Evolutionary conservation across 106 monocot species (phyloP), one percentile per base, ranked within the genome.

Genomic region (Dendrobium chrysotoxum): DNA sequence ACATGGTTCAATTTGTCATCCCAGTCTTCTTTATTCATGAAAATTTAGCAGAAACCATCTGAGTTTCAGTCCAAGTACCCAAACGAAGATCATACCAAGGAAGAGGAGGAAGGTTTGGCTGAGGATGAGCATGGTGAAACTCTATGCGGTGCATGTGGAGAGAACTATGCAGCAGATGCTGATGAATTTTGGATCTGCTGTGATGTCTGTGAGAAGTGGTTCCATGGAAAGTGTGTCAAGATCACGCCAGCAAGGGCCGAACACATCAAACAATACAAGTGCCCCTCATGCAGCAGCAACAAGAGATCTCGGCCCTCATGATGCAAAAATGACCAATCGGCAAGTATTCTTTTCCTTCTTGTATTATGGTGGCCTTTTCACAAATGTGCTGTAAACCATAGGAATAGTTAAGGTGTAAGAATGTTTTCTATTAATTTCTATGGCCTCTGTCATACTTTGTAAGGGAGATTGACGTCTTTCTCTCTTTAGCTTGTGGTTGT

Each of bases 241-340:
- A 75, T 75, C 41, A 75, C 74, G 0, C 74, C 74, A 5, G 74
- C 74, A 1, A 40, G 74, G 74, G 74, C 74, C 6, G 74, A 75
- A 39, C 74, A 75, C 74, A 75, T 75, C 21, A 75, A 40, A 35
- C 79, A 79, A 28, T 78, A 75, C 41, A 75, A 75, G n/a, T 75
- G 74, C 9, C 74, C 74, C 74, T 75, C 74, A 0, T 75, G 74
- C 74, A 75, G 74, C 74, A 42, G n/a, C n/a, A 75, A 75, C 74
- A 75, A 75, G 41, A 23, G 74, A 75, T 3, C 74, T 41, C 39
- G n/a, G 30, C 41, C n/a, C 41, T 75, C 74, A 21, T 75, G 74
- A 75, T 16, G 41, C 28, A 17, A 3, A 28, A 28, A 4, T 31
- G 67, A 68, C 23, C 67, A 28, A 31, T 28, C 30, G 28, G 28